Percentiles rank a stretch among this genome's conserved stretches.
Evolutionary conservation across 805 yeast species (phyloP).

Genomic region (Martiniozyma abietophila): DNA sequence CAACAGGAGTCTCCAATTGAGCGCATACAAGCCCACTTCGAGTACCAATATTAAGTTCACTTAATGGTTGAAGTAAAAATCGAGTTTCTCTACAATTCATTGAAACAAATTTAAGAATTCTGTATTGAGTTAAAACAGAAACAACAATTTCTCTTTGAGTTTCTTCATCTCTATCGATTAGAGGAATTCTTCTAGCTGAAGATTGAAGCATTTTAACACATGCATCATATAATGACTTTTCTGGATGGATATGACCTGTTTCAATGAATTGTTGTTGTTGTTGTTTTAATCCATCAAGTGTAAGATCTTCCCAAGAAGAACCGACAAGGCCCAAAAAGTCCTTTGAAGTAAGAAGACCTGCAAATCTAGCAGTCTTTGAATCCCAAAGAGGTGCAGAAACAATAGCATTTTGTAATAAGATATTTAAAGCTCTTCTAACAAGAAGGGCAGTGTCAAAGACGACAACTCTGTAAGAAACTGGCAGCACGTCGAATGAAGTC

Average conservation of each 20-base stretch:
- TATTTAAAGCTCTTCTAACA: conserved; percentile 84
- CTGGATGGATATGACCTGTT: conserved; percentile 83
- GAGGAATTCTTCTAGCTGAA: conserved; percentile 86
- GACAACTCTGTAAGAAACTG: conserved; percentile 86
- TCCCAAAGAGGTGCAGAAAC: conserved; percentile 98
- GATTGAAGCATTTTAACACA: conserved; percentile 85
- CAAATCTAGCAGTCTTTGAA: conserved; percentile 78
- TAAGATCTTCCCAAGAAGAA: not conserved
- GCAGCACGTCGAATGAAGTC: conserved; percentile 93
- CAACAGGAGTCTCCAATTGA: conserved; percentile 84
- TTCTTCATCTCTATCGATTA: conserved; percentile 89
- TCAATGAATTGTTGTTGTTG: conserved; percentile 48
- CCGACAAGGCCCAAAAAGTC: conserved; percentile 87
- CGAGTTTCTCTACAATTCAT: conserved; percentile 92
- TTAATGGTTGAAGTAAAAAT: conserved; percentile 67
- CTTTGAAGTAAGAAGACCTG: conserved; percentile 84
- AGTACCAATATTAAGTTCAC: conserved; percentile 59
- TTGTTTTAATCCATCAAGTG: not conserved
- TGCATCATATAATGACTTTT: conserved; percentile 81
- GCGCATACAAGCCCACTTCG: conserved; percentile 57
- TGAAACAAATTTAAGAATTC: conserved; percentile 91
- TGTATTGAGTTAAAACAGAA: conserved; percentile 88
- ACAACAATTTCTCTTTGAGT: conserved; percentile 92
- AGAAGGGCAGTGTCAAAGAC: conserved; percentile 87
- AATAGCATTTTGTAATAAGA: conserved; percentile 83